Conservation (phyloP, 2,329 filamentous ascomycete genomes). For the Diplodia mutila region DNA sequence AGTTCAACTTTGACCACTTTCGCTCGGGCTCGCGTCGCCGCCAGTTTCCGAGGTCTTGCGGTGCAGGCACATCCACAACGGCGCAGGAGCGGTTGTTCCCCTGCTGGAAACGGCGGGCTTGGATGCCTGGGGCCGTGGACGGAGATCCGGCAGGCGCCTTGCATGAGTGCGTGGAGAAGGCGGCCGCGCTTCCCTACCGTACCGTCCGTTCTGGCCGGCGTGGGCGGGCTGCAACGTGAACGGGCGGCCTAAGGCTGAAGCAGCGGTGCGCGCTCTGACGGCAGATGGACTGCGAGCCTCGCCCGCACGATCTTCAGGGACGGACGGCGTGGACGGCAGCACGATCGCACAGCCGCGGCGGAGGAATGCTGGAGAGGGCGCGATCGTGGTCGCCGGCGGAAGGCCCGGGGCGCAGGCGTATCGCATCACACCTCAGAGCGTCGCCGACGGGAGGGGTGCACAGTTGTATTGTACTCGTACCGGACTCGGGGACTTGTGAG, state of each 20-base stretch:
- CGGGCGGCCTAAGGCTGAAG: slow-evolving; percentile 14
- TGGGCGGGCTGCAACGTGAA: neutral
- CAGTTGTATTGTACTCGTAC: neutral
- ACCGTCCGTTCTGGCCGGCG: neutral
- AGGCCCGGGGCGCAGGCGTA: neutral
- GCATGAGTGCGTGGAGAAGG: slow-evolving; percentile 4
- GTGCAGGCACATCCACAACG: neutral
- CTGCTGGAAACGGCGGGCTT: slow-evolving; percentile 16
- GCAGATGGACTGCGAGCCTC: neutral
- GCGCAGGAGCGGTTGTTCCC: slow-evolving; percentile 3
- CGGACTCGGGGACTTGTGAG: neutral
- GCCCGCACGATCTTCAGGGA: slow-evolving; percentile 14
- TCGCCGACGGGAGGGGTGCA: neutral
- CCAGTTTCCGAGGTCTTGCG: neutral
- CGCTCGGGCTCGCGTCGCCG: slow-evolving; percentile 1
- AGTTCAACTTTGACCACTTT: slow-evolving; percentile 4
- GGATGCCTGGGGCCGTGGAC: neutral
- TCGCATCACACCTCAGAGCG: too few relatives aligned
- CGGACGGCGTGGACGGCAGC: neutral
- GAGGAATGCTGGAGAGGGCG: slow-evolving; percentile 1
- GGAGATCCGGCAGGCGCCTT: slow-evolving; percentile 2
- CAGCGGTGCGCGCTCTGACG: neutral
- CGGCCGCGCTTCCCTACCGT: neutral
- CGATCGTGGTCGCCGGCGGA: slow-evolving; percentile 9
- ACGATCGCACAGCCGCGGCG: neutral